Evolutionary conservation across 768 basidiomycete species (phyloP).

Genomic region (Leucogyrophana mollusca): DNA sequence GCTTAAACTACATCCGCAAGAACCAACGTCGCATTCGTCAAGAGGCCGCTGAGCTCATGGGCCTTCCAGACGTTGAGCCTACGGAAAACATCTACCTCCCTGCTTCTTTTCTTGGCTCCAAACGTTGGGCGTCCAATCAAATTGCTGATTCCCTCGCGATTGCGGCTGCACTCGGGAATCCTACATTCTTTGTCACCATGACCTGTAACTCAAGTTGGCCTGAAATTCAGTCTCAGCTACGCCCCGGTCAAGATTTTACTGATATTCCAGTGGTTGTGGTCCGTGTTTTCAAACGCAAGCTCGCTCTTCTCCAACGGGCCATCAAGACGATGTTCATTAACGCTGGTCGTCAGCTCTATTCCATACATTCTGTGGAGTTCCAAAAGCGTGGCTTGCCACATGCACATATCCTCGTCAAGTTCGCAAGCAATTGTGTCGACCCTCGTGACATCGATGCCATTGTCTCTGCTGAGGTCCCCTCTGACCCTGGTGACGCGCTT

Average conservation of each 20-base stretch:
- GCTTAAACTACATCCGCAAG: slow-evolving; percentile 32
- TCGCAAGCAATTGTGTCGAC: slow-evolving; percentile 14
- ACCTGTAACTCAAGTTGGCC: slow-evolving; percentile 42
- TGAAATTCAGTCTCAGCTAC: slow-evolving; percentile 30
- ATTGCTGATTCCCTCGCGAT: slow-evolving; percentile 36
- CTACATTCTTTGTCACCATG: slow-evolving; percentile 39
- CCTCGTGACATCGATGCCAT: slow-evolving; percentile 29
- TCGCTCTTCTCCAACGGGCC: slow-evolving; percentile 20
- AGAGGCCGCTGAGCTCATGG: slow-evolving; percentile 32
- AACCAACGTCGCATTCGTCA: slow-evolving; percentile 19
- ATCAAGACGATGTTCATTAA: slow-evolving; percentile 30
- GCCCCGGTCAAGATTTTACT: slow-evolving; percentile 30
- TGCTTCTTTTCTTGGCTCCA: slow-evolving; percentile 34
- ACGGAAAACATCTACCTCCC: slow-evolving; percentile 35
- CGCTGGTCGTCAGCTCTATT: slow-evolving; percentile 29
- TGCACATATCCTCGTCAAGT: slow-evolving; percentile 39
- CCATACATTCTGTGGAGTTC: slow-evolving; percentile 37
- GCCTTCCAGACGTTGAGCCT: slow-evolving; percentile 11
- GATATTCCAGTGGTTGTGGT: slow-evolving; percentile 36
- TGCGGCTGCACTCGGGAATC: slow-evolving; percentile 24
- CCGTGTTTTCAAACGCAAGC: slow-evolving; percentile 34
- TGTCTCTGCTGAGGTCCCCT: slow-evolving; percentile 35
- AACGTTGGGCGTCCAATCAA: slow-evolving; percentile 36
- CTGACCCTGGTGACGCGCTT: slow-evolving; percentile 17
- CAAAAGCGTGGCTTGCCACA: slow-evolving; percentile 43